Conservation (phyloP, 2,329 filamentous ascomycete genomes). For the Samsoniella hepiali region DNA sequence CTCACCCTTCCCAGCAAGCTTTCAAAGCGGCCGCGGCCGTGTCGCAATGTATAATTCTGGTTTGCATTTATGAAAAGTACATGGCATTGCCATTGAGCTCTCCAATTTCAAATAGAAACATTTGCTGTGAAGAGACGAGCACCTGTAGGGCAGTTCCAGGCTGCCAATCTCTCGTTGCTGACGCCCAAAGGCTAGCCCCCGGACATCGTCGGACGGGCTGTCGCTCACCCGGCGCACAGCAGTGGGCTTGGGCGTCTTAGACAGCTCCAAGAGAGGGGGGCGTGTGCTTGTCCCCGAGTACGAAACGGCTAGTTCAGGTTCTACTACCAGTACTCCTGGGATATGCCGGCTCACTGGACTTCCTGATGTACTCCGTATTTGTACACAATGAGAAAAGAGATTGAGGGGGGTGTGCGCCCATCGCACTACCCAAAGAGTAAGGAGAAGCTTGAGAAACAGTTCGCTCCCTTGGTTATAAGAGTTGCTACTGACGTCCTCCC, state of each 20-base stretch:
- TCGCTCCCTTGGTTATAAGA: slow-evolving; percentile 6
- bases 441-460: neutral
- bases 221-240: slow-evolving; percentile 1
- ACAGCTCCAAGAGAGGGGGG: neutral
- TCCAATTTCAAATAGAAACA: neutral
- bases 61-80: no score
- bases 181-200: neutral
- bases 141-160: neutral
- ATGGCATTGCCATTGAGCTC: neutral
- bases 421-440: neutral
- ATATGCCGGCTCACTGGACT: neutral
- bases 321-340: neutral
- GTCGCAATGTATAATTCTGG: neutral
- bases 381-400: neutral
- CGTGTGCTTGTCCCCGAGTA: neutral
- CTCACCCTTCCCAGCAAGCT: neutral
- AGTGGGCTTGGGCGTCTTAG: neutral
- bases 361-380: neutral
- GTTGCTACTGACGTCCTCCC: neutral
- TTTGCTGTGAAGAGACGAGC: neutral
- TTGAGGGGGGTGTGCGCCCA: neutral
- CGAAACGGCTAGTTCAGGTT: neutral
- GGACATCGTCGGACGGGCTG: slow-evolving; percentile 12
- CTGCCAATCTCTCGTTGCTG: neutral
- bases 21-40: neutral